Base-by-base conservation (phyloP, 1,284 basidiomycete species). In the Baeospora myosura region DNA sequence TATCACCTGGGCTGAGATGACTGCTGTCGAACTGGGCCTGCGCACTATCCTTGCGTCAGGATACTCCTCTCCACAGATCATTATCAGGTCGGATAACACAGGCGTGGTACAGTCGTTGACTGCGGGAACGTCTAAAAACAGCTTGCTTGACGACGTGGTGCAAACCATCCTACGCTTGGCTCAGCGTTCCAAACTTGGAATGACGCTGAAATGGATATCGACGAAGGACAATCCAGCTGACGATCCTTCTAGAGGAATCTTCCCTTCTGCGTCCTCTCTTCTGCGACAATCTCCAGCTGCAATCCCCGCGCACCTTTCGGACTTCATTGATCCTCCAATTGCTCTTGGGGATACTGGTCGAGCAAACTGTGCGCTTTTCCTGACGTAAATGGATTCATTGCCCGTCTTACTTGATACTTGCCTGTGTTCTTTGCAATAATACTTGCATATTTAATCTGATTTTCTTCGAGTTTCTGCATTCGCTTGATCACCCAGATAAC, bases 1-100 rank as follows among this genome's bases (percentile, higher is more conserved):
- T 38, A 63, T 64, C 4, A 44, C 51, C 0, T 61, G 57, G 60
- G 60, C 56, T 0, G 51, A 58, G 29, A 39, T 44, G 29, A 29
- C 41, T 8, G 38, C 37, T 0, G n/a, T 44, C 8, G 38, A 44
- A 22, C 28, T 44, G 8, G 42, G 24, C 1, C 0, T 41, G 2
- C 28, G 23, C 4, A 25, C 37, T 7, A 25, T 40, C 2, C 14
- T 41, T 20, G 42, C 18, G 1, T 10, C n/a, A n/a, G 30, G 29
- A 12, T 20, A 39, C 3, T 21, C 17, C 3, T 3, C 14, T 7
- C 28, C n/a, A 2, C 38, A 44, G 8, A 21, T 44, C 12, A 5
- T 2, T n/a, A 6, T 44, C 2, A 18, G 21, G 10, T 44, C 42
- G n/a, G 42, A 44, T 17, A 44, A 44, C 4, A 4, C 23, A 14